Evolutionary conservation across 169 alveolate species (phyloP).

Genomic region (Plasmodium reichenowi): DNA sequence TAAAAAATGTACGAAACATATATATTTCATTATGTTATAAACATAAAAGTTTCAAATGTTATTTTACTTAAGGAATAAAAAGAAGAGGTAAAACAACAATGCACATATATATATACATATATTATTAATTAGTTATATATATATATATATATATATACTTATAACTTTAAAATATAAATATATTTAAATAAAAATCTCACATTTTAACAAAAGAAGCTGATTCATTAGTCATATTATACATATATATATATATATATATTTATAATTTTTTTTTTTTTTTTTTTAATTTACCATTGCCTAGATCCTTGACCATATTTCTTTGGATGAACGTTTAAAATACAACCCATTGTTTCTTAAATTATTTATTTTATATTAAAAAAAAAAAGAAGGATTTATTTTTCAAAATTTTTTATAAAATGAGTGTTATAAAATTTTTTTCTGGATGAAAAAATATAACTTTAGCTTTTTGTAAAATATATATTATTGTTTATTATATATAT

Average conservation of each 20-base stretch:
- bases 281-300: constrained; percentile 82
- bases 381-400: constrained; percentile 10
- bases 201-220: no score
- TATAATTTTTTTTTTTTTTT: background rate
- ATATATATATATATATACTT: constrained; percentile 3
- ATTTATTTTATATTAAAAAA: background rate
- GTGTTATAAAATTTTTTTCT: background rate
- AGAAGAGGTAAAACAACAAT: background rate
- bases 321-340: constrained; percentile 82
- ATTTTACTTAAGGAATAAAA: no score
- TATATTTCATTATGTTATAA: background rate
- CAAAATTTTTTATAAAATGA: constrained; percentile 4
- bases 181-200: background rate
- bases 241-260: constrained; percentile 2
- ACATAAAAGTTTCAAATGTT: no score
- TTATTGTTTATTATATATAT: no score
- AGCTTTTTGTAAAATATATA: no score
- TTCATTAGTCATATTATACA: background rate
- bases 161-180: constrained; percentile 11
- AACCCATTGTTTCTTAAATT: constrained; percentile 76
- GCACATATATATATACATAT: constrained; percentile 7
- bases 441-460: no score
- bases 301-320: constrained; percentile 85
- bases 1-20: background rate
- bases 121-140: background rate